These are phyloP conservation scores for Groenewaldozyma salmanticensis DNA, from an alignment of 805 yeast species.

Conservation along the genomic window DNA sequence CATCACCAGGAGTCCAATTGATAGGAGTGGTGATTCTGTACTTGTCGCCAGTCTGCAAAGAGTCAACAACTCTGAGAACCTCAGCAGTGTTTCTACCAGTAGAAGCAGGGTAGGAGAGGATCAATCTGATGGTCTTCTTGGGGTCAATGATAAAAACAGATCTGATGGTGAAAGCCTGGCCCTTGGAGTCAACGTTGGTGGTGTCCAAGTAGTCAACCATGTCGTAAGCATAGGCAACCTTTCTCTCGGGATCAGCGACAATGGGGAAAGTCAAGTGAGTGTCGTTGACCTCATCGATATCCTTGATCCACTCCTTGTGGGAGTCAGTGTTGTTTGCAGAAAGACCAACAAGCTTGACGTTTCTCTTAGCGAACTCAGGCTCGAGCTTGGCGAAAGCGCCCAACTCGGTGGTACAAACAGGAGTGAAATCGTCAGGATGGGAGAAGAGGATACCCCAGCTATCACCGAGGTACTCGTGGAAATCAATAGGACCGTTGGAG, in stretches of 20 bases:
- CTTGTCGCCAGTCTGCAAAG: constrained; percentile 80
- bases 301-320: constrained; percentile 86
- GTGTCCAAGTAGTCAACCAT: constrained; percentile 86
- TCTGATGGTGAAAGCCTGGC: constrained; percentile 82
- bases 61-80: constrained; percentile 84
- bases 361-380: constrained; percentile 82
- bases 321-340: constrained; percentile 80
- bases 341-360: constrained; percentile 80
- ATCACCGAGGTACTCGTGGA: constrained; percentile 80
- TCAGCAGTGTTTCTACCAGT: constrained; percentile 93
- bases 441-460: constrained; percentile 85
- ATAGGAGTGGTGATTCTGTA: constrained; percentile 88
- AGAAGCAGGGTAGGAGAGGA: constrained; percentile 86
- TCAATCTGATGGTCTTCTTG: constrained; percentile 77
- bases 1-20: constrained; percentile 86
- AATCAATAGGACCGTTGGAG: constrained; percentile 72
- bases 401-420: constrained; percentile 93
- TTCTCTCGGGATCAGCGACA: constrained; percentile 78
- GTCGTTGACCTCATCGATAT: constrained; percentile 79
- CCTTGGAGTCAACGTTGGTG: constrained; percentile 60
- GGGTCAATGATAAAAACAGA: constrained; percentile 93
- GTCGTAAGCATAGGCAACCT: constrained; percentile 73
- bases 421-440: constrained; percentile 95
- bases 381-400: constrained; percentile 91
- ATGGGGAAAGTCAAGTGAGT: constrained; percentile 78